These are phyloP conservation scores for Phialophora tarda DNA, from an alignment of 2,329 filamentous ascomycete species.

Conservation along the genomic window DNA sequence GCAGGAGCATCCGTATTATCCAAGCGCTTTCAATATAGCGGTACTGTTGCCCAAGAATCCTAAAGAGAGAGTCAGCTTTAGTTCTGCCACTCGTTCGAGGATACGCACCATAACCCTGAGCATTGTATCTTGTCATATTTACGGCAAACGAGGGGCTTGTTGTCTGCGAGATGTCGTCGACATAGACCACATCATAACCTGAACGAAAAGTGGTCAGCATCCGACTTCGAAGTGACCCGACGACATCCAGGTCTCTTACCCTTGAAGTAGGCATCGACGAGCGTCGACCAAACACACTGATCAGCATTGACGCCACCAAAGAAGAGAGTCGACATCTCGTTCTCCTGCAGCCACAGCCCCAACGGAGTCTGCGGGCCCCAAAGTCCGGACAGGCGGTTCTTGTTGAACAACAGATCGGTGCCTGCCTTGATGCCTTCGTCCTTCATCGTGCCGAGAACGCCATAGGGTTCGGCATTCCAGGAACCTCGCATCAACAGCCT, in stretches of 20 bases:
- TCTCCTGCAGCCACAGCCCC: conserved; percentile 48
- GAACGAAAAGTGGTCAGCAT: background rate
- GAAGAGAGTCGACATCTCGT: conserved; percentile 56
- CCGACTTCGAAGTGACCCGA: background rate
- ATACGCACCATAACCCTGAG: conserved; percentile 23
- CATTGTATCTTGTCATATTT: conserved; percentile 28
- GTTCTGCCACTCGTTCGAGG: background rate
- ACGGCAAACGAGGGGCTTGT: conserved; percentile 41
- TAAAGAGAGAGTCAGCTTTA: conserved; percentile 14
- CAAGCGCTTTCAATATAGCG: conserved; percentile 26
- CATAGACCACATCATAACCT: conserved; percentile 58
- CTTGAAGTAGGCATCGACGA: conserved; percentile 60
- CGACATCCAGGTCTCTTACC: conserved; percentile 42
- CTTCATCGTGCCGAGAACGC: conserved; percentile 55
- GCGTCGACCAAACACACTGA: conserved; percentile 63
- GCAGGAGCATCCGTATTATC: background rate
- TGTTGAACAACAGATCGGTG: conserved; percentile 58
- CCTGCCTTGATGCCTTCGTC: conserved; percentile 46
- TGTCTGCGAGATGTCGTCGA: conserved; percentile 62
- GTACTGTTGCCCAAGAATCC: conserved; percentile 28
- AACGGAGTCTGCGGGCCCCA: conserved; percentile 56
- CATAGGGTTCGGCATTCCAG: conserved; percentile 58
- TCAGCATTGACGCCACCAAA: conserved; percentile 68
- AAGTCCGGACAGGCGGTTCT: conserved; percentile 64
- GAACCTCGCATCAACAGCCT: conserved; percentile 56